Evolutionary conservation across 768 basidiomycete genomes (phyloP), one percentile per base, ranked within the genome.

Genomic region (Russula sp.): DNA sequence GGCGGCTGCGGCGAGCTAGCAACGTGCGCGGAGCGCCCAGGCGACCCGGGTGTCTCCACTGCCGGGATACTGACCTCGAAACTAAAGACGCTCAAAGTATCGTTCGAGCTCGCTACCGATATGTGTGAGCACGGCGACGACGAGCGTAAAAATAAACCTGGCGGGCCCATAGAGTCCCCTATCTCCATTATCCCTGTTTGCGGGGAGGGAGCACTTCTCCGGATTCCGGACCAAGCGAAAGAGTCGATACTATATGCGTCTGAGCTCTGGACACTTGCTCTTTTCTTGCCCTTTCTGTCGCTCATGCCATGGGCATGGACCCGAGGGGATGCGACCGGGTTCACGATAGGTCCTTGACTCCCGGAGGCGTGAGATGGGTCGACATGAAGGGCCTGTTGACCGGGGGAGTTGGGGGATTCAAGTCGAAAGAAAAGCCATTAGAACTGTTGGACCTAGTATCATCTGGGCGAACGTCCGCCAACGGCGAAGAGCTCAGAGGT

Each of bases 41-140:
- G 50, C 10, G 34, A 24, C 42, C 38, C 44, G 9, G 26, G 3
- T 24, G 32, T 30, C 44, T 22, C 57, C 13, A 49, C 40, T 30
- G 3, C 38, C 20, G 46, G 20, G 30, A 52, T 1, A 24, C 42
- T 28, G 38, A 64, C 38, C 2, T 59, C 36, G 20, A 64, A 64
- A 14, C 63, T 64, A 3, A 64, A 13, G 10, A 26, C 51, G 32
- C 63, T 64, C 11, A 36, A n/a, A 1, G n/a, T 46, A 30, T 54
- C 36, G 0, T 20, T 11, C 7, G 58, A 59, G 50, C 53, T 56
- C 22, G 48, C 22, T 38, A 50, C 18, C n/a, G 63, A 64, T 8
- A 64, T 48, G 16, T 54, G 42, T 9, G 63, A 59, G 18, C 63
- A 54, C 3, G 48, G 53, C 22, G 64, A 61, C 8, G 64, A 16